Conservation (phyloP, 345 rosid species). For the Aquilaria malaccensis region DNA sequence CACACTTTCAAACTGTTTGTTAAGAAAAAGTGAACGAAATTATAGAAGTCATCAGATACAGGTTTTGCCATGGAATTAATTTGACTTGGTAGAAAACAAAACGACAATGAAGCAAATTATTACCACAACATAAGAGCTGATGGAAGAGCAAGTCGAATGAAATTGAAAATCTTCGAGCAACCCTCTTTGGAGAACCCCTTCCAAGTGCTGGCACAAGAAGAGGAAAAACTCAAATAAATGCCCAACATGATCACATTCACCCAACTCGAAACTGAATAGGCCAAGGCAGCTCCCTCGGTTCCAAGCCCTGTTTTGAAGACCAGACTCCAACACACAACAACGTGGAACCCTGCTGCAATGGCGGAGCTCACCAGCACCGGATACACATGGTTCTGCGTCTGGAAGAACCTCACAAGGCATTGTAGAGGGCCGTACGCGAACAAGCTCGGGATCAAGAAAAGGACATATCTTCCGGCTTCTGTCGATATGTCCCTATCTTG, state of each 20-base stretch:
- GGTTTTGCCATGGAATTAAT: neutral
- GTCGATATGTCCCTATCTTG: conserved; percentile 36
- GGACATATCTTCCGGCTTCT: conserved; percentile 33
- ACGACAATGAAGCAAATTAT: neutral
- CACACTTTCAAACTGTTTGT: conserved; percentile 48
- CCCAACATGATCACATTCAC: conserved; percentile 32
- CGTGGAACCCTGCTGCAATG: conserved; percentile 33
- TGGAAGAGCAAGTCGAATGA: conserved; percentile 27
- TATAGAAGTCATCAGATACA: neutral
- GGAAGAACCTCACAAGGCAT: conserved; percentile 34
- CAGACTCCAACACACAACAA: conserved; percentile 38
- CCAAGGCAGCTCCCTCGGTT: conserved; percentile 33
- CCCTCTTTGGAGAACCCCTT: conserved; percentile 11
- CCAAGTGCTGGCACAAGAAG: conserved; percentile 8
- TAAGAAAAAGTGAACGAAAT: neutral
- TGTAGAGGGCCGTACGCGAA: conserved; percentile 37
- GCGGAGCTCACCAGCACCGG: conserved; percentile 32
- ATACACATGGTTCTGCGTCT: conserved; percentile 32
- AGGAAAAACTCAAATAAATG: conserved; percentile 25
- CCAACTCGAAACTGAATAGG: conserved; percentile 30
- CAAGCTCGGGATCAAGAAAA: conserved; percentile 39
- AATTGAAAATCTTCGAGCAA: conserved; percentile 20
- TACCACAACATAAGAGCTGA: conserved; percentile 60
- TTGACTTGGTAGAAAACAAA: neutral
- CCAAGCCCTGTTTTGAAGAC: conserved; percentile 27